Evolutionary conservation across 768 basidiomycete genomes (phyloP).

Genomic region (Tephrocybe rancida): DNA sequence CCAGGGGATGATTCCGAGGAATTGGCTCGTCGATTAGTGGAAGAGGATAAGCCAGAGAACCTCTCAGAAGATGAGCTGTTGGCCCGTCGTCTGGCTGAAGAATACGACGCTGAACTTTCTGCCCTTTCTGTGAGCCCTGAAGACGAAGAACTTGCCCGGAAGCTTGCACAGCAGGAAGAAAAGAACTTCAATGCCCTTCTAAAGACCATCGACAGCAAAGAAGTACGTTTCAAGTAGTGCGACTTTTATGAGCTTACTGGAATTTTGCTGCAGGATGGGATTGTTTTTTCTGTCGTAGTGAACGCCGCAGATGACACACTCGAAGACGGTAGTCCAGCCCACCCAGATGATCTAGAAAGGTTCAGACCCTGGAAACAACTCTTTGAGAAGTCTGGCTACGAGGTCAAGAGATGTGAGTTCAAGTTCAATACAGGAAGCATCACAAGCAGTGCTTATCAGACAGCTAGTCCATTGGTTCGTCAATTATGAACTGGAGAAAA

Average conservation of each 20-base stretch:
- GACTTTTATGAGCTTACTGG: neutral
- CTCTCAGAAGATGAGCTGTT: neutral
- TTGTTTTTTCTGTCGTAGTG: constrained; percentile 1
- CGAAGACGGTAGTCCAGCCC: constrained; percentile 6
- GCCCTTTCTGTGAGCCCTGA: neutral
- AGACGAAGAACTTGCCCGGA: neutral
- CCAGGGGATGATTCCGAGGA: neutral
- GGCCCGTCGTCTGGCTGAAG: neutral
- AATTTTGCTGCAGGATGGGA: neutral
- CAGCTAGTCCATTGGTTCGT: constrained; percentile 2
- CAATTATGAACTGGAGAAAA: constrained; percentile 6
- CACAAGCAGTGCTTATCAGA: neutral
- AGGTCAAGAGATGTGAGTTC: neutral
- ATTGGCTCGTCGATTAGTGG: neutral
- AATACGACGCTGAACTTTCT: neutral
- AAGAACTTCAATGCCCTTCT: neutral
- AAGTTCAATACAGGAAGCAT: neutral
- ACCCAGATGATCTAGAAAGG: constrained; percentile 5
- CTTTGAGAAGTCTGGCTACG: neutral
- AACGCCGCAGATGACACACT: neutral
- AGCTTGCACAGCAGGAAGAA: constrained; percentile 1
- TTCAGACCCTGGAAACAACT: constrained; percentile 4
- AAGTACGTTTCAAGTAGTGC: neutral
- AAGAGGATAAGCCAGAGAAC: neutral
- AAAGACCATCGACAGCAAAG: neutral